These are phyloP conservation scores for Lasiodiplodia theobromae DNA, from an alignment of 2,329 filamentous ascomycete species.

Conservation along the genomic window DNA sequence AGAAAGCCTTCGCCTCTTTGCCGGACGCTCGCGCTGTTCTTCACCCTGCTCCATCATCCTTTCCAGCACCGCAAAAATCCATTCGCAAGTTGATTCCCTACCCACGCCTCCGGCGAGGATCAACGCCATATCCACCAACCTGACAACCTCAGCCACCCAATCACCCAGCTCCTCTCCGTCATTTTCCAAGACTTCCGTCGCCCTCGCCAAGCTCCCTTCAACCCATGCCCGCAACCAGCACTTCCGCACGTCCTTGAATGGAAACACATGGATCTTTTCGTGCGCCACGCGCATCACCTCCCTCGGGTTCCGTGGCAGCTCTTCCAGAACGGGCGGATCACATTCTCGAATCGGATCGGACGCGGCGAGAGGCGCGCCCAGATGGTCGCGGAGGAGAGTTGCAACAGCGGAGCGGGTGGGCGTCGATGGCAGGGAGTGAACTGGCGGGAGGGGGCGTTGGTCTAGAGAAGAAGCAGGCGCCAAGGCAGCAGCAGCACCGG, in stretches of 20 bases:
- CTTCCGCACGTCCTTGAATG: slow-evolving; percentile 69
- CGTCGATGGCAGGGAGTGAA: not conserved
- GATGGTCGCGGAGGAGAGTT: slow-evolving; percentile 34
- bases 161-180: slow-evolving; percentile 35
- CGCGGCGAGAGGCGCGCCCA: not conserved
- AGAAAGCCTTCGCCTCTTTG: slow-evolving; percentile 11
- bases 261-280: slow-evolving; percentile 72
- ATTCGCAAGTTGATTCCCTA: slow-evolving; percentile 3
- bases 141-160: slow-evolving; percentile 67
- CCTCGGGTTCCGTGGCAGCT: slow-evolving; percentile 37
- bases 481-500: not conserved
- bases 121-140: slow-evolving; percentile 75
- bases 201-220: slow-evolving; percentile 72
- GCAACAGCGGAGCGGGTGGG: slow-evolving; percentile 11
- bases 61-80: slow-evolving; percentile 19
- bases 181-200: slow-evolving; percentile 44
- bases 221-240: slow-evolving; percentile 77
- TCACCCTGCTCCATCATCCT: slow-evolving; percentile 42
- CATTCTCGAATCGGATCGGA: slow-evolving; percentile 48
- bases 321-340: slow-evolving; percentile 47
- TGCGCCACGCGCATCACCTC: slow-evolving; percentile 66
- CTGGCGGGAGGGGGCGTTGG: not conserved
- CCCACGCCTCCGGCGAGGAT: slow-evolving; percentile 66
- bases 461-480: not conserved
- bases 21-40: not conserved